phyloP scores from a whole-genome alignment of 495 filamentous ascomycete genomes.

The Cercophora sp. region DNA sequence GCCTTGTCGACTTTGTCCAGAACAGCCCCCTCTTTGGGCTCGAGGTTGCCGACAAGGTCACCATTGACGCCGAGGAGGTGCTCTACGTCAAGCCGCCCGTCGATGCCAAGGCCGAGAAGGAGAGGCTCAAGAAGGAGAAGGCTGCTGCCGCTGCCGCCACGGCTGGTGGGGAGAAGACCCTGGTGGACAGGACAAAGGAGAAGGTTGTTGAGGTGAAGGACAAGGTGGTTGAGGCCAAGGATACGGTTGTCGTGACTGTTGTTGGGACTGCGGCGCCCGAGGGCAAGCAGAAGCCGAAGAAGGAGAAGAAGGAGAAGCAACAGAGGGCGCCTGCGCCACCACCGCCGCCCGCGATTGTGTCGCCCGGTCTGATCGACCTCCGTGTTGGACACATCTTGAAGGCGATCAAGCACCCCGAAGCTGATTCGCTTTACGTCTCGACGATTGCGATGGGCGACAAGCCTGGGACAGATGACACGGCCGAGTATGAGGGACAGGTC shows the following conservation, averaged over 20 bases:
- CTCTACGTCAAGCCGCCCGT: constrained; percentile 75
- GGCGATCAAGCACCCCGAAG: constrained; percentile 91
- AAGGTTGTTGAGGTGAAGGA: constrained; percentile 40
- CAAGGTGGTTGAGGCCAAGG: constrained; percentile 16
- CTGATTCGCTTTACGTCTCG: constrained; percentile 90
- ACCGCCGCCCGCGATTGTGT: constrained; percentile 63
- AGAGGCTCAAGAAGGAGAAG: constrained; percentile 83
- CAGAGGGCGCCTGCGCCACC: constrained; percentile 55
- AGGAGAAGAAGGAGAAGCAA: constrained; percentile 63
- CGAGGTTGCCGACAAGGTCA: constrained; percentile 71
- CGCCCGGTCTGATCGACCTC: constrained; percentile 85
- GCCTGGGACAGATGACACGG: constrained; percentile 78
- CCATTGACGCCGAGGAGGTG: constrained; percentile 74
- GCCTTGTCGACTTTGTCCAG: constrained; percentile 91
- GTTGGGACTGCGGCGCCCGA: constrained; percentile 36
- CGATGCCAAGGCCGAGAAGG: constrained; percentile 84
- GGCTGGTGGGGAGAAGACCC: constrained; percentile 33
- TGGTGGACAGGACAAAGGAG: constrained; percentile 52
- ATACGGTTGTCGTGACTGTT: constrained; percentile 30
- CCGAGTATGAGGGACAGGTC: constrained; percentile 79
- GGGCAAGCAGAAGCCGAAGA: constrained; percentile 28
- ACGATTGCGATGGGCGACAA: constrained; percentile 95
- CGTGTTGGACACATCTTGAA: constrained; percentile 96
- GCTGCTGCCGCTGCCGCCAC: constrained; percentile 53
- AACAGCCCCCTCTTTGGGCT: constrained; percentile 76